Evolutionary conservation across 371 early-diverging fungal genomes (phyloP).

Genomic region (Mortierella sp.): DNA sequence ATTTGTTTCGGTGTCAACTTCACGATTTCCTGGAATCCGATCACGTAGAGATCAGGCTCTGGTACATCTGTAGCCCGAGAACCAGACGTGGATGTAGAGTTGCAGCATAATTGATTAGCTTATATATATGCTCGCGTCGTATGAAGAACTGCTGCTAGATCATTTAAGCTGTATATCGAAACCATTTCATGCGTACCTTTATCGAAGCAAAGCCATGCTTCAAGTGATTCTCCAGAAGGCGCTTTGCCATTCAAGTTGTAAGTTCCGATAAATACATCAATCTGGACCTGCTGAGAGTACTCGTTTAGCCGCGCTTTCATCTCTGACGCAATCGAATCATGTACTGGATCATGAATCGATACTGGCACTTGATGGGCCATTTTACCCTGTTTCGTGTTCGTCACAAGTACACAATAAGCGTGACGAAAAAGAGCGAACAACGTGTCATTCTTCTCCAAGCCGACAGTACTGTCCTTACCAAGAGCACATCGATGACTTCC

Average conservation of each 20-base stretch:
- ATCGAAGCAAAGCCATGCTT: conserved; percentile 73
- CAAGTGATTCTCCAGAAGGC: conserved; percentile 72
- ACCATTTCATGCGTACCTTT: conserved; percentile 39
- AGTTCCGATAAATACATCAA: conserved; percentile 83
- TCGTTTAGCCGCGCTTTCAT: conserved; percentile 65
- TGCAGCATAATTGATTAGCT: no score
- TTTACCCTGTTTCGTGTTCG: conserved; percentile 63
- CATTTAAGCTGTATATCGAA: neutral
- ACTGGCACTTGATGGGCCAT: conserved; percentile 65
- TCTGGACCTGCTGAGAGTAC: conserved; percentile 62
- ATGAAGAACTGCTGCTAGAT: no score
- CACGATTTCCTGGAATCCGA: conserved; percentile 96
- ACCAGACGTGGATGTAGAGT: no score
- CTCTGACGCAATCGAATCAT: conserved; percentile 65
- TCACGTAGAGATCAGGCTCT: conserved; percentile 84
- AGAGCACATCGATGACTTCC: conserved; percentile 88
- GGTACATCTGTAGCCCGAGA: conserved; percentile 53
- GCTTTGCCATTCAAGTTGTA: conserved; percentile 91
- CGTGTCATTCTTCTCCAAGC: no score
- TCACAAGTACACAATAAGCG: neutral
- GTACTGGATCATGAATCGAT: conserved; percentile 70
- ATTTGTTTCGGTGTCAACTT: conserved; percentile 89
- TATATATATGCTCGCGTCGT: no score
- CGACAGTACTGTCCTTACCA: no score
- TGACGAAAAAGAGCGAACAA: no score